Base-by-base conservation (phyloP, 371 early-diverging fungal species). In the Lichtheimia ramosa region DNA sequence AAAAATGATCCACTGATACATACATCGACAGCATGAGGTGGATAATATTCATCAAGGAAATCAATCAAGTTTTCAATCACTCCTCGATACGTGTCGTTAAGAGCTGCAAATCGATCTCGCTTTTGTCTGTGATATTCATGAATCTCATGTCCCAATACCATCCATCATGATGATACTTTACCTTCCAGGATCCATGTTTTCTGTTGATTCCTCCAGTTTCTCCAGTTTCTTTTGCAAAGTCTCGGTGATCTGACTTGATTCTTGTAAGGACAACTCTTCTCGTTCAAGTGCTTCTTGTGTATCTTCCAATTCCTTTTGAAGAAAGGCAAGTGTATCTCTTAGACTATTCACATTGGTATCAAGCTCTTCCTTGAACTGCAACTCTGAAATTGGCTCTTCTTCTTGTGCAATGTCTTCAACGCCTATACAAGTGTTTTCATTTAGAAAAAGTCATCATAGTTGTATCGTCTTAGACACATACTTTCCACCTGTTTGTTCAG, bases 11-110 rank as follows among this genome's bases (percentile, higher is more conserved):
- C 6, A 3, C 6, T 5, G 2, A 7, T 1, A 59, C 75, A 61
- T 73, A 75, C 83, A 61, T 82, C 70, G 12, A 75, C 63, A 0
- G 59, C 43, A 49, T 73, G 74, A 24, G 82, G 75, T 16, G 86
- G 83, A 41, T 73, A 83, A 51, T 74, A 67, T 28, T 68, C 63
- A 16, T 73, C 71, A 7, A 83, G 43, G 54, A 85, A 83, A 40
- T 67, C 62, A 6, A 73, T 65, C 27, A 85, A 61, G 48, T 81
- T 75, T 20, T 63, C 54, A 73, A 76, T 76, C 34, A 72, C 54
- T 4, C 43, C 60, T 28, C 58, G 59, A 23, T 69, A 55, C 27
- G 61, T 61, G 14, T 42, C 48, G 43, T 50, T 54, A 18, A 68
- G 34, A 16, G 21, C 43, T 13, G 56, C 48, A 6, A 54, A 48